A percentile compares a stretch with the other conserved stretches of the same genome.
Evolutionary conservation across 169 alveolate species (phyloP).

Genomic region (Eimeria maxima): DNA sequence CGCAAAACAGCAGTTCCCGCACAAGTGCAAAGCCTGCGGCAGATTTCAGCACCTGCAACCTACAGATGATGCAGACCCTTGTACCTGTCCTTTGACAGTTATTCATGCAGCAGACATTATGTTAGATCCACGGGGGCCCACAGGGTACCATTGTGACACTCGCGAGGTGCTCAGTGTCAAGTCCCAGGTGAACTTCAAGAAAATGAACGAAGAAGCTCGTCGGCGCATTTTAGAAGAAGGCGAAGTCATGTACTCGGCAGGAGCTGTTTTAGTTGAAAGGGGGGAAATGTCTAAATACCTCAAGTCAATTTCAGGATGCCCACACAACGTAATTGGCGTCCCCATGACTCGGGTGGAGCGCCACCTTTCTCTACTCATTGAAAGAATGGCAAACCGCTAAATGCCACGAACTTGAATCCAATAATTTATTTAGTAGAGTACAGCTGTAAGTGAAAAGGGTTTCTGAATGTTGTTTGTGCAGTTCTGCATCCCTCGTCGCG

Average conservation of each 20-base stretch:
- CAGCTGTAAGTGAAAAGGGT: background rate
- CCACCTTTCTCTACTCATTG: constrained; percentile 37
- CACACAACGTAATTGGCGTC: constrained; percentile 71
- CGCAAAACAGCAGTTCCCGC: constrained; percentile 7
- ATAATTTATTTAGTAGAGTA: background rate
- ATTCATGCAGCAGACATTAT: constrained; percentile 71
- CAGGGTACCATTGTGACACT: constrained; percentile 15
- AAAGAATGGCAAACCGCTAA: constrained; percentile 8
- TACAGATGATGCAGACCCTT: constrained; percentile 4
- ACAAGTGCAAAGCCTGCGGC: constrained; percentile 57
- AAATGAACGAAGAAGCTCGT: constrained; percentile 27
- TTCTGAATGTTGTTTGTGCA: background rate
- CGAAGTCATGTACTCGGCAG: constrained; percentile 70
- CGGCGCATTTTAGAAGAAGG: constrained; percentile 57
- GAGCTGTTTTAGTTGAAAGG: constrained; percentile 55
- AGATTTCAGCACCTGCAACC: background rate
- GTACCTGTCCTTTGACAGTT: constrained; percentile 40
- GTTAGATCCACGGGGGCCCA: constrained; percentile 33
- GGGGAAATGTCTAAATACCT: constrained; percentile 68
- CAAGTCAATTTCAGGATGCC: constrained; percentile 51
- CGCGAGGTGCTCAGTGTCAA: constrained; percentile 44
- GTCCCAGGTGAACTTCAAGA: constrained; percentile 32
- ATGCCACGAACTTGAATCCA: background rate
- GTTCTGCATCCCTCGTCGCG: too few relatives aligned
- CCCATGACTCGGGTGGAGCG: background rate